Percentiles rank a stretch among this genome's conserved stretches.
These are phyloP conservation scores for Alliaria petiolata DNA, from an alignment of 345 rosid species.

Conservation along the genomic window DNA sequence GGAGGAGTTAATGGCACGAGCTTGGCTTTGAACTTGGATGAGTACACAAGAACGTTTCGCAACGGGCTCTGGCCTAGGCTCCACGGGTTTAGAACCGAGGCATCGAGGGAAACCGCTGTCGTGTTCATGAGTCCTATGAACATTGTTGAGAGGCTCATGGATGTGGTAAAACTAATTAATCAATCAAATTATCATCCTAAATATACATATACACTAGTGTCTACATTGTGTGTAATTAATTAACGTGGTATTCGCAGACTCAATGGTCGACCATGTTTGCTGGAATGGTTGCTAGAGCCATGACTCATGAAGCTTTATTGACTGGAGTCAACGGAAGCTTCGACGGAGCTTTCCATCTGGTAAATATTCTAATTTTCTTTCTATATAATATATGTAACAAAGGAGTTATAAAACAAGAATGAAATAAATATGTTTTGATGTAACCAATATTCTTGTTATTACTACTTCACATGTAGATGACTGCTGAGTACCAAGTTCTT, in stretches of 20 bases:
- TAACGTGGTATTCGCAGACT: slow-evolving; percentile 38
- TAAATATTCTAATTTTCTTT: slow-evolving; percentile 15
- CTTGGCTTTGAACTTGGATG: slow-evolving; percentile 53
- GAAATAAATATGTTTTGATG: background rate
- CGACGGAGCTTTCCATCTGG: slow-evolving; percentile 82
- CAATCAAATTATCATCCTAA: background rate
- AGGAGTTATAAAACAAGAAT: background rate
- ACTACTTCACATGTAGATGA: slow-evolving; percentile 51
- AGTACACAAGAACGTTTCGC: slow-evolving; percentile 52
- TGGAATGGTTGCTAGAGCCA: slow-evolving; percentile 66
- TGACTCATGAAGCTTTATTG: slow-evolving; percentile 56
- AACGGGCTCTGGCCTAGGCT: slow-evolving; percentile 64
- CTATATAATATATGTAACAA: background rate
- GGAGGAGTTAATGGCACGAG: slow-evolving; percentile 46
- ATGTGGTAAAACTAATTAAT: slow-evolving; percentile 45
- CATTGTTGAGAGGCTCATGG: slow-evolving; percentile 81
- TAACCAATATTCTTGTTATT: background rate
- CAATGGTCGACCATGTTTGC: slow-evolving; percentile 76
- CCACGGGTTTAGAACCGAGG: slow-evolving; percentile 67
- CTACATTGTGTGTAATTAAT: background rate
- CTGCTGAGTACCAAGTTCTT: slow-evolving; percentile 73
- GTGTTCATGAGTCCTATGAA: slow-evolving; percentile 66
- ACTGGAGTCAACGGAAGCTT: slow-evolving; percentile 66
- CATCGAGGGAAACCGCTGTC: slow-evolving; percentile 57
- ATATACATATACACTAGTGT: background rate